These are phyloP conservation scores for Penicillium brasilianum DNA, from an alignment of 2,329 filamentous ascomycete species.

Conservation along the genomic window DNA sequence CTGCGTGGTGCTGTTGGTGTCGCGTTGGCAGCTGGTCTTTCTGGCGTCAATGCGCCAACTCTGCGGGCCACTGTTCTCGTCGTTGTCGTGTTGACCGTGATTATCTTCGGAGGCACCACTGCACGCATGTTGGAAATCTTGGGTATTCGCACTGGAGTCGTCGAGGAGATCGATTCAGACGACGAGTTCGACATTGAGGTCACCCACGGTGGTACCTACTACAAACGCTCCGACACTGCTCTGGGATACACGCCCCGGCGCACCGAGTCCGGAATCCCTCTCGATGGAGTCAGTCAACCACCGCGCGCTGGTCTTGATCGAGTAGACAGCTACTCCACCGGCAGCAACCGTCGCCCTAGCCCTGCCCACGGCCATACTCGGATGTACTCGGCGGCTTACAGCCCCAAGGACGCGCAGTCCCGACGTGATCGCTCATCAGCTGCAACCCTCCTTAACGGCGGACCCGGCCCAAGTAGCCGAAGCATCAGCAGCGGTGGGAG, in stretches of 20 bases:
- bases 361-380: constrained; percentile 55
- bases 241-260: constrained; percentile 77
- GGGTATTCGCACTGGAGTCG: constrained; percentile 92
- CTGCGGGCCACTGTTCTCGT: constrained; percentile 95
- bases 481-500: constrained; percentile 52
- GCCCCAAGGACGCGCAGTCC: constrained; percentile 52
- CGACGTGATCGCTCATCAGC: constrained; percentile 47
- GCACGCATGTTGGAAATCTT: constrained; percentile 97
- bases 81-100: constrained; percentile 95
- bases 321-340: constrained; percentile 60
- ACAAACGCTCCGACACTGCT: constrained; percentile 76
- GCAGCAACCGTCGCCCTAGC: constrained; percentile 59
- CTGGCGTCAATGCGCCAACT: constrained; percentile 78
- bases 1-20: constrained; percentile 95
- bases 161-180: constrained; percentile 96
- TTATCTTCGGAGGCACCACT: constrained; percentile 97
- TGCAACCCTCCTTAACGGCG: constrained; percentile 57
- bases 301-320: constrained; percentile 41
- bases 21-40: constrained; percentile 85
- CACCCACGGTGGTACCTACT: constrained; percentile 73
- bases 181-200: constrained; percentile 97
- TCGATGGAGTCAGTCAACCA: constrained; percentile 54
- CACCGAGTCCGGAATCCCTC: constrained; percentile 62
- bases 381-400: constrained; percentile 57
- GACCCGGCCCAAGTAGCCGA: constrained; percentile 39